Conservation (phyloP, 2,329 filamentous ascomycete species). For the Zopfia rhizophila region DNA sequence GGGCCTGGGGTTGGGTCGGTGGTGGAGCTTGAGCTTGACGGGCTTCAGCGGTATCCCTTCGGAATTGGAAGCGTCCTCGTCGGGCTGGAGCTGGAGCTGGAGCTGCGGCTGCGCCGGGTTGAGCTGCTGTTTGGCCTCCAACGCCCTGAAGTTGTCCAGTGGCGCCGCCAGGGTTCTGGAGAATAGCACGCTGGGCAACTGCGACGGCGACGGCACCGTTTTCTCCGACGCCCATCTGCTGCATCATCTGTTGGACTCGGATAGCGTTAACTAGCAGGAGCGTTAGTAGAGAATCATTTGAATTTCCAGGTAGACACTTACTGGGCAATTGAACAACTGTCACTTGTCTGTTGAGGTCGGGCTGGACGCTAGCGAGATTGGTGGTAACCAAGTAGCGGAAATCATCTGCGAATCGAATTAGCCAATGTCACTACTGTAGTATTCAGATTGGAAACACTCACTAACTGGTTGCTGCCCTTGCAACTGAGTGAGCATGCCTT, state of each 20-base stretch:
- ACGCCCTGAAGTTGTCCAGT: conserved; percentile 40
- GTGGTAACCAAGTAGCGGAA: conserved; percentile 48
- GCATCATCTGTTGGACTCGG: conserved; percentile 49
- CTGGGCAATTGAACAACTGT: conserved; percentile 51
- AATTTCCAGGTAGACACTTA: conserved; percentile 25
- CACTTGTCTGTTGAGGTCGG: conserved; percentile 47
- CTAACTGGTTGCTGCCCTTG: conserved; percentile 42
- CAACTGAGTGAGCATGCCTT: conserved; percentile 45
- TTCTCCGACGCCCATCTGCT: conserved; percentile 41
- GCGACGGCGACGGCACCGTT: conserved; percentile 45
- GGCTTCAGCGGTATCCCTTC: conserved; percentile 30
- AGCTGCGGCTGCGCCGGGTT: too few species aligned
- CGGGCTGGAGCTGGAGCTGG: conserved; percentile 19
- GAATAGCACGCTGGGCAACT: conserved; percentile 49
- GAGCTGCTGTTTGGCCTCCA: too few species aligned
- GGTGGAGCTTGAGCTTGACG: conserved; percentile 28
- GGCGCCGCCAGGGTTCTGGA: conserved; percentile 50
- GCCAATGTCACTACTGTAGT: too few species aligned
- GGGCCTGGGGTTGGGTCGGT: conserved; percentile 25
- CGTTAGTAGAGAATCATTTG: conserved; percentile 19
- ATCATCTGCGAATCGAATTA: conserved; percentile 33
- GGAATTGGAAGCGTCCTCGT: conserved; percentile 37
- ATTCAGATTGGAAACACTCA: conserved; percentile 22
- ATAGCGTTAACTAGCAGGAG: conserved; percentile 40
- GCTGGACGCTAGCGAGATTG: conserved; percentile 45